A percentile compares a stretch with the other conserved stretches of the same genome.
Evolutionary conservation across 352 stramenopile genomes (phyloP).

Genomic region (Phytophthora pseudosyringae): DNA sequence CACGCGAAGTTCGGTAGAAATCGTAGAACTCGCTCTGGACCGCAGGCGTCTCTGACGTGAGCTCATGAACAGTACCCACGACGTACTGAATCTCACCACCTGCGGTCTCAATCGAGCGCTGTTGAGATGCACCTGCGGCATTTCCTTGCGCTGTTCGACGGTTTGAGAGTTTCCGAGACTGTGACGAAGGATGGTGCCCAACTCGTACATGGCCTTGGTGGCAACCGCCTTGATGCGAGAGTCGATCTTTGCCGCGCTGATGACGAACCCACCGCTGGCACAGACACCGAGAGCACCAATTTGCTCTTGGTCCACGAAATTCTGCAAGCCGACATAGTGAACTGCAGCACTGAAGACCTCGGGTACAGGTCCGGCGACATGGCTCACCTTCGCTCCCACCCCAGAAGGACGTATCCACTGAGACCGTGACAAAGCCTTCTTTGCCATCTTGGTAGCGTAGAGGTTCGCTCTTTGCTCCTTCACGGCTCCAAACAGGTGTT

Average conservation of each 20-base stretch:
- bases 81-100: conserved; percentile 11
- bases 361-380: background rate
- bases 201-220: conserved; percentile 22
- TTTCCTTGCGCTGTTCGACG: conserved; percentile 10
- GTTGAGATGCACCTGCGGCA: background rate
- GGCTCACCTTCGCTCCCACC: conserved; percentile 21
- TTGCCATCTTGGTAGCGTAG: conserved; percentile 23
- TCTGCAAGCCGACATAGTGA: conserved; percentile 14
- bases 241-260: conserved; percentile 29
- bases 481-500: conserved; percentile 24
- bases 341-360: background rate
- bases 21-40: conserved; percentile 26
- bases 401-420: conserved; percentile 21
- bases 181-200: conserved; percentile 6
- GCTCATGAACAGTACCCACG: conserved; percentile 9
- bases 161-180: conserved; percentile 7
- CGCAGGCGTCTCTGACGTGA: conserved; percentile 1
- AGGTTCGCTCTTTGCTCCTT: conserved; percentile 32
- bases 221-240: conserved; percentile 25
- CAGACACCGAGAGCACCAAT: conserved; percentile 23
- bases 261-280: conserved; percentile 14
- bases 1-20: conserved; percentile 22
- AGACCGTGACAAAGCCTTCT: conserved; percentile 24
- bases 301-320: conserved; percentile 11
- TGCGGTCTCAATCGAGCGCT: conserved; percentile 10